A percentile compares a stretch with the other conserved stretches of the same genome.
phyloP scores from a whole-genome alignment of 2,329 filamentous ascomycete genomes.

The Colletotrichum sp. region DNA sequence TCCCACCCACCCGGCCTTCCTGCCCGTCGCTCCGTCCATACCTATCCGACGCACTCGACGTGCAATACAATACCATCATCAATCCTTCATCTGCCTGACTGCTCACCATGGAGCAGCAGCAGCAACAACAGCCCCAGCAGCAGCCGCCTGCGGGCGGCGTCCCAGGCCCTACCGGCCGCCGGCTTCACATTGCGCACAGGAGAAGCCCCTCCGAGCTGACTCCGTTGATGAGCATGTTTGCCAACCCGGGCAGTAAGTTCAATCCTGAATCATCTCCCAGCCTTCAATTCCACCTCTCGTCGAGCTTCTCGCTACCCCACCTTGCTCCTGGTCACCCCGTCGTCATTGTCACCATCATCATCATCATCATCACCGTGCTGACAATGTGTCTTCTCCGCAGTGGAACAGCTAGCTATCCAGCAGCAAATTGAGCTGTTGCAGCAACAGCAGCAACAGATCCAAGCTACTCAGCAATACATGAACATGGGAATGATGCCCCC shows the following conservation, averaged over 20 bases:
- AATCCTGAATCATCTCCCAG: neutral
- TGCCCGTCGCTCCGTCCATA: neutral
- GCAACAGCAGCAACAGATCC: constrained; percentile 97
- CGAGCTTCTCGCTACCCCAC: neutral
- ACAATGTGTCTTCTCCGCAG: constrained; percentile 48
- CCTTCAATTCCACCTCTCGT: neutral
- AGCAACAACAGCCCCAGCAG: constrained; percentile 42
- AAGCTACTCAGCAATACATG: constrained; percentile 94
- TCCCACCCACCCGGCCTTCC: constrained; percentile 17
- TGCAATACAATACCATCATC: constrained; percentile 42
- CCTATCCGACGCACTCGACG: constrained; percentile 38
- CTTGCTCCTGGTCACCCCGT: neutral
- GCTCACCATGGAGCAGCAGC: constrained; percentile 63
- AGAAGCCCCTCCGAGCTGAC: constrained; percentile 97
- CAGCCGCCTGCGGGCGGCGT: constrained; percentile 61
- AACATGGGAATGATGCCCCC: constrained; percentile 95
- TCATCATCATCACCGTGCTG: constrained; percentile 19
- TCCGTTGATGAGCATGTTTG: constrained; percentile 93
- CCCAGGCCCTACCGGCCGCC: constrained; percentile 80
- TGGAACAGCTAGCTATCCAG: constrained; percentile 97
- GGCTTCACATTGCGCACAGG: constrained; percentile 96
- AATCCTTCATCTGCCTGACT: constrained; percentile 32
- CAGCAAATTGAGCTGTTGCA: constrained; percentile 98
- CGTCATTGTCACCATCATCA: neutral
- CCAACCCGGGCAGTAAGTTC: constrained; percentile 67